These are phyloP conservation scores for Papiliotrema fonsecae DNA, from an alignment of 1,284 basidiomycete species.

Conservation along the genomic window DNA sequence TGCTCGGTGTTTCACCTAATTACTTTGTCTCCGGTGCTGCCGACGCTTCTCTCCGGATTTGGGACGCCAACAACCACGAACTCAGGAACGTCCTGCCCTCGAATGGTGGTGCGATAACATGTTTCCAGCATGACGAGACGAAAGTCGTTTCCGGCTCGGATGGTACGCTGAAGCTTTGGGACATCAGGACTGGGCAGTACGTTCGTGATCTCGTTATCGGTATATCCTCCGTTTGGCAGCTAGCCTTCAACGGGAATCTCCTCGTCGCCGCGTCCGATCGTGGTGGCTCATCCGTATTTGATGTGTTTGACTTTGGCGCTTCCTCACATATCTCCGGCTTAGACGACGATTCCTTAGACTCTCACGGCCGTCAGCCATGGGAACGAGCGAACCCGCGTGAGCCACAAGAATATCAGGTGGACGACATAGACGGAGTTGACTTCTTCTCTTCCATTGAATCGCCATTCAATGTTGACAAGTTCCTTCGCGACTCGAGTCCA, in stretches of 20 bases:
- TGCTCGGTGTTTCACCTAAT: slow-evolving; percentile 79
- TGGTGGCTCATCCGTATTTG: slow-evolving; percentile 59
- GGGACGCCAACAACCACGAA: slow-evolving; percentile 79
- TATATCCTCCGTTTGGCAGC: slow-evolving; percentile 91
- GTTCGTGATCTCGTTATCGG: slow-evolving; percentile 80
- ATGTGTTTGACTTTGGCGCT: slow-evolving; percentile 44
- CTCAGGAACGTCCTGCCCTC: slow-evolving; percentile 74
- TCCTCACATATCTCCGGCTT: slow-evolving; percentile 22
- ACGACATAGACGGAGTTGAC: slow-evolving; percentile 11
- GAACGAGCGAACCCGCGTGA: slow-evolving; percentile 30
- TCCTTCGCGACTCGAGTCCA: neutral
- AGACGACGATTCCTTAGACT: slow-evolving; percentile 39
- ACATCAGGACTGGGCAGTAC: slow-evolving; percentile 74
- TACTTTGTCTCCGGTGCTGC: slow-evolving; percentile 88
- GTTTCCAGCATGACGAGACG: slow-evolving; percentile 95
- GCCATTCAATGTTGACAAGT: neutral
- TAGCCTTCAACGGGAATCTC: slow-evolving; percentile 85
- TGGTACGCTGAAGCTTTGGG: slow-evolving; percentile 96
- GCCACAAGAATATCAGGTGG: slow-evolving; percentile 28
- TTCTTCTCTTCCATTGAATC: neutral
- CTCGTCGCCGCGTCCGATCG: slow-evolving; percentile 87
- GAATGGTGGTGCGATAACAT: slow-evolving; percentile 90
- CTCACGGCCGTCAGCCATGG: slow-evolving; percentile 31
- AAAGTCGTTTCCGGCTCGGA: slow-evolving; percentile 90
- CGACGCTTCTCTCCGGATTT: slow-evolving; percentile 84